Base-by-base conservation (phyloP, 352 stramenopile species). In the Pilasporangium apinafurcum region DNA sequence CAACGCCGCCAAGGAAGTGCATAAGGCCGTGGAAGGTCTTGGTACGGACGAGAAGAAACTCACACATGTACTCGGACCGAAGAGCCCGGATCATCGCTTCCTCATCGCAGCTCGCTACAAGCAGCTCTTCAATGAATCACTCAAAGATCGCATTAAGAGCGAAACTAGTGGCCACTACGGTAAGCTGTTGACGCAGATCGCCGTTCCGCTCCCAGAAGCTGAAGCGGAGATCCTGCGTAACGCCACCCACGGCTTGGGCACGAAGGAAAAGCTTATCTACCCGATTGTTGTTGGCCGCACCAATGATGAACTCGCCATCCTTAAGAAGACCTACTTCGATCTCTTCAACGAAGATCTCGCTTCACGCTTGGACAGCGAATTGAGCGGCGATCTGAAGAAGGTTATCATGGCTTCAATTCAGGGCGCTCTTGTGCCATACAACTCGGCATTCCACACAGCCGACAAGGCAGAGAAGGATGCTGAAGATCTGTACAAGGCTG, bases 281-380 rank as follows among this genome's bases (percentile, higher is more conserved):
- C 78, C 73, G 13, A 58, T 78, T 12, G 47, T 84, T 24, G 70
- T 84, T 27, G 74, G 74, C 22, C 68, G 78, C 48, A 86, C 78
- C 2, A 84, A 86, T 49, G 56, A 55, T 8, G 78, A 91, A 50
- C 68, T 91, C 36, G 59, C 59, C 49, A 86, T 91, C 49, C 66
- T 91, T 37, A 88, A 88, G 60, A 84, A 86, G 59, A 82, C 78
- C 0, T 91, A 71, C 59, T 88, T 74, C 42, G 67, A 84, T 26
- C 37, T 82, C 34, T 66, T 71, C 59, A 52, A 56, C 38, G 59
- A 82, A 31, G 78, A 91, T 34, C 48, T 91, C 36, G 65, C 63
- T 25, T 68, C 78, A 26, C 56, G 62, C 25, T 50, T 88, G 44
- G 60, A 83, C 46, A 56, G 53, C 34, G 78, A 91, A 26, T 56